phyloP scores from a whole-genome alignment of 2,329 filamentous ascomycete genomes.

The Orbilia ellipsospora region DNA sequence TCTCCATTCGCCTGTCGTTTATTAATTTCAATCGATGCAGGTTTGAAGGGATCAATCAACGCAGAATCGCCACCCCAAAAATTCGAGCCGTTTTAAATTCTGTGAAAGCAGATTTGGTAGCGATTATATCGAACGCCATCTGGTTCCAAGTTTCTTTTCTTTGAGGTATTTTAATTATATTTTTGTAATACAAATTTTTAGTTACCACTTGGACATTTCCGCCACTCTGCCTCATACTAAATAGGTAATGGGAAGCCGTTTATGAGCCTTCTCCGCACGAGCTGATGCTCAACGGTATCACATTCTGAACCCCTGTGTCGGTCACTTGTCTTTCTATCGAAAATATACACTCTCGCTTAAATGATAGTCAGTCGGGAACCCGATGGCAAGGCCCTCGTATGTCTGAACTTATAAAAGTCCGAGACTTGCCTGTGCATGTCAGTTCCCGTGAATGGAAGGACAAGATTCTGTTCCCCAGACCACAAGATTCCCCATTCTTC shows the following conservation, averaged over 20 bases:
- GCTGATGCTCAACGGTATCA: conserved; percentile 28
- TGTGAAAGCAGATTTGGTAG: background rate
- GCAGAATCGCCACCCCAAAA: conserved; percentile 16
- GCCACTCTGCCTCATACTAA: conserved; percentile 10
- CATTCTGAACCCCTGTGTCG: conserved; percentile 44
- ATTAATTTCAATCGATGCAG: conserved; percentile 1
- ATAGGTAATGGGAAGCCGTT: background rate
- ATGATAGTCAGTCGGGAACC: conserved; percentile 38
- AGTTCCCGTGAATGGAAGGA: conserved; percentile 48
- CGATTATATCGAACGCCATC: no score
- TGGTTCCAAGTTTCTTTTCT: no score
- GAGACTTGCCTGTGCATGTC: conserved; percentile 31
- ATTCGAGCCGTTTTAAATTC: conserved; percentile 1
- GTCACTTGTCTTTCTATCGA: conserved; percentile 35
- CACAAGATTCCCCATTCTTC: background rate
- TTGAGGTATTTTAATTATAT: no score
- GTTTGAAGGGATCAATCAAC: background rate
- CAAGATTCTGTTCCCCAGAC: background rate
- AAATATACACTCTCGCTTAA: conserved; percentile 46
- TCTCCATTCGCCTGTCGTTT: conserved; percentile 21
- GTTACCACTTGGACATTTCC: background rate
- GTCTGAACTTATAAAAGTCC: conserved; percentile 49
- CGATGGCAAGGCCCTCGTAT: conserved; percentile 31
- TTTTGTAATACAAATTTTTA: no score
- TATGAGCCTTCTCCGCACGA: background rate